Conservation (phyloP, 2,329 filamentous ascomycete species). For the Fusarium duplospermum region DNA sequence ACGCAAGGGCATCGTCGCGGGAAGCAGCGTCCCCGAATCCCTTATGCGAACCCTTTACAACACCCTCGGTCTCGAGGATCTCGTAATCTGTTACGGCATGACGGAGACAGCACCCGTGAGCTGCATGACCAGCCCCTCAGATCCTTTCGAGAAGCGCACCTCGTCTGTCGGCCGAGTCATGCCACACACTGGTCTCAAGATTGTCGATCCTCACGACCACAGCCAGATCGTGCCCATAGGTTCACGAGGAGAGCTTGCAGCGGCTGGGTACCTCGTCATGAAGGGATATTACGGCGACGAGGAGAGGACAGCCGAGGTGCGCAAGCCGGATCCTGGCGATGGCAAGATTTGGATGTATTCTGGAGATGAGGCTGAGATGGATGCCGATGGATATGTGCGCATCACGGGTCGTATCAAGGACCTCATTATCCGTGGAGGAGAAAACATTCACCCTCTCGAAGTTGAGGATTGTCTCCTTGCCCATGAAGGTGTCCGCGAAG, state of each 20-base stretch:
- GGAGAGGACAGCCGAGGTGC: constrained; percentile 74
- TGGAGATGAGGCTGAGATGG: constrained; percentile 91
- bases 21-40: constrained; percentile 83
- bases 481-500: constrained; percentile 77
- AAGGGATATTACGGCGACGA: constrained; percentile 88
- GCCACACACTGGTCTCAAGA: constrained; percentile 81
- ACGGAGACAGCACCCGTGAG: constrained; percentile 86
- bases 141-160: constrained; percentile 79
- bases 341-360: constrained; percentile 86
- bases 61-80: constrained; percentile 78
- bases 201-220: constrained; percentile 77
- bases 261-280: constrained; percentile 90
- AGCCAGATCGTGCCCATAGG: constrained; percentile 70
- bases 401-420: constrained; percentile 97
- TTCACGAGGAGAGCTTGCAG: constrained; percentile 82
- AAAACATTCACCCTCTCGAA: constrained; percentile 96
- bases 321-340: constrained; percentile 58
- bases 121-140: constrained; percentile 84
- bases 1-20: constrained; percentile 91
- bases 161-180: constrained; percentile 82
- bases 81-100: constrained; percentile 98
- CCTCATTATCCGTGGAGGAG: constrained; percentile 91
- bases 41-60: constrained; percentile 83
- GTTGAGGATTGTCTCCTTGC: constrained; percentile 88
- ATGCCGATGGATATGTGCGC: constrained; percentile 82